Percentiles rank a stretch among this genome's conserved stretches.
These are phyloP conservation scores for Trichoderma oligosporum DNA, from an alignment of 2,329 filamentous ascomycete genomes.

Conservation along the genomic window DNA sequence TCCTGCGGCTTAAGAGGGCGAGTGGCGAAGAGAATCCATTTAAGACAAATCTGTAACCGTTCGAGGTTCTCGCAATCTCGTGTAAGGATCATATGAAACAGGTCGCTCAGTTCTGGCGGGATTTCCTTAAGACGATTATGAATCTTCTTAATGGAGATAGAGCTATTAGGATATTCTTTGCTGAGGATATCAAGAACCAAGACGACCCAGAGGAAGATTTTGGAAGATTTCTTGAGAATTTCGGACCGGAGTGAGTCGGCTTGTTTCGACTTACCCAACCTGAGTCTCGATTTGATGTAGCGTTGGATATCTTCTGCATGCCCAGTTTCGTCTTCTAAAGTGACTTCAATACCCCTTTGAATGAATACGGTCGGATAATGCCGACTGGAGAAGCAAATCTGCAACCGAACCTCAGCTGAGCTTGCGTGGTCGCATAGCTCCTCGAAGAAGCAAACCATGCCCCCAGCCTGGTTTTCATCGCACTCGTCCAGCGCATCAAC, in stretches of 20 bases:
- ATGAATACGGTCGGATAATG: conserved; percentile 45
- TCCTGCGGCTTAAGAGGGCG: conserved; percentile 42
- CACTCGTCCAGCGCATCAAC: conserved; percentile 47
- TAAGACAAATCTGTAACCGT: conserved; percentile 43
- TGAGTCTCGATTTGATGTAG: conserved; percentile 26
- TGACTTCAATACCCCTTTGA: conserved; percentile 25
- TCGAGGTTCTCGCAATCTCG: conserved; percentile 43
- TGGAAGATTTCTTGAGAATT: conserved; percentile 36
- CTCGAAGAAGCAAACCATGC: conserved; percentile 43
- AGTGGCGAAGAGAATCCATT: conserved; percentile 50
- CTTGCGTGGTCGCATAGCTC: conserved; percentile 30
- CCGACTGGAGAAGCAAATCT: conserved; percentile 44
- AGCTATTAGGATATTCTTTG: conserved; percentile 29
- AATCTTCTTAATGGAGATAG: conserved; percentile 24
- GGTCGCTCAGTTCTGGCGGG: conserved; percentile 38
- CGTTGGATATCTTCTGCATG: conserved; percentile 28
- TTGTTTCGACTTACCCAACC: conserved; percentile 21
- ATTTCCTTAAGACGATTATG: conserved; percentile 30
- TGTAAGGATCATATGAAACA: conserved; percentile 52
- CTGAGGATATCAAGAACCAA: conserved; percentile 40
- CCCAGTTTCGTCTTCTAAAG: conserved; percentile 25
- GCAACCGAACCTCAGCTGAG: conserved; percentile 23
- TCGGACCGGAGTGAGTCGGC: conserved; percentile 14
- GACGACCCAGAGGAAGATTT: conserved; percentile 45
- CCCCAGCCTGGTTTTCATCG: conserved; percentile 36